phyloP scores from a whole-genome alignment of 768 basidiomycete species.

The Leccinum variicolor region DNA sequence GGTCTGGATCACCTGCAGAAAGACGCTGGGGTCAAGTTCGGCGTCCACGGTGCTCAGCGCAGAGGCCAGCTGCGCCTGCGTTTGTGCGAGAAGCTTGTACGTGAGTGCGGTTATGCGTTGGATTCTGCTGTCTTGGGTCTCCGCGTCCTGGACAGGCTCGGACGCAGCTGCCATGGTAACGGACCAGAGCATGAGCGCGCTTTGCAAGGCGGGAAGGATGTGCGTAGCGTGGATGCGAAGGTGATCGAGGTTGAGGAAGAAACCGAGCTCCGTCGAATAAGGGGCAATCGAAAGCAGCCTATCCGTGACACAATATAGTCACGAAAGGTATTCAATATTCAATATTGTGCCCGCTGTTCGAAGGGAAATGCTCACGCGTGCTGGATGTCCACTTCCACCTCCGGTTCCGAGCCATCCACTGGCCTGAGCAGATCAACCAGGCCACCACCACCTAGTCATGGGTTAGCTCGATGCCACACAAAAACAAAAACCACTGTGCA shows the following conservation, averaged over 20 bases:
- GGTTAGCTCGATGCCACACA: background rate
- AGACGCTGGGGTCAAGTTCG: constrained; percentile 32
- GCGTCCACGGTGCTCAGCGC: constrained; percentile 39
- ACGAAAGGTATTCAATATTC: background rate
- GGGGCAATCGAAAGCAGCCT: constrained; percentile 44
- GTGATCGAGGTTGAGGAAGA: constrained; percentile 56
- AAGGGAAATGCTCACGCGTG: constrained; percentile 9
- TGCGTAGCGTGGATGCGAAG: constrained; percentile 41
- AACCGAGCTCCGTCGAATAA: constrained; percentile 56
- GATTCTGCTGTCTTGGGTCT: constrained; percentile 13
- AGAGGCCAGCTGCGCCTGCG: constrained; percentile 44
- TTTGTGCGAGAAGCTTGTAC: constrained; percentile 42
- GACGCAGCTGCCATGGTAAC: constrained; percentile 40
- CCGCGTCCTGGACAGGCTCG: constrained; percentile 31
- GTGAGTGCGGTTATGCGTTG: background rate
- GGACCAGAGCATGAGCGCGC: constrained; percentile 52
- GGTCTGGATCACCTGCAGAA: constrained; percentile 56
- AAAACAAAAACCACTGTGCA: background rate
- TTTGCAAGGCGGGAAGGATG: constrained; percentile 48
- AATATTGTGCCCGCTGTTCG: background rate
- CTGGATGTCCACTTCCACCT: background rate
- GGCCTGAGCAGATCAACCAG: background rate
- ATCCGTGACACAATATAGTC: background rate
- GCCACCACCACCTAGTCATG: background rate
- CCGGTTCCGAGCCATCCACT: background rate